Evolutionary conservation across 805 yeast species (phyloP), one percentile per base, ranked within the genome.

Genomic region (Grigorovia yakushimaensis): DNA sequence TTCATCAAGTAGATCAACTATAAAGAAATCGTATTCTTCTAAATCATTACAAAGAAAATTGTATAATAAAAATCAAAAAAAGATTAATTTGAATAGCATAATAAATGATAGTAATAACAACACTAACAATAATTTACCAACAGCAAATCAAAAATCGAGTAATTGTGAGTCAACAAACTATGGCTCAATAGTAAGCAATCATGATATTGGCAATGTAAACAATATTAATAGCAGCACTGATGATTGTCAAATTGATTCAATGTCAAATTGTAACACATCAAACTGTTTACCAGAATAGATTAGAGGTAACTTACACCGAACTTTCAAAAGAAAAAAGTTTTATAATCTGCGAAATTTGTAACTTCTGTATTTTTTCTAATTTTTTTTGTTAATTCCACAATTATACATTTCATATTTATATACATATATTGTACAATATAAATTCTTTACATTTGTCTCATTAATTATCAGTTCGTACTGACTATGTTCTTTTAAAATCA

Each of bases 221-320:
- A 11, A 11, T n/a, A 33, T 13, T 4, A 33, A 33, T 33, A 33
- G 7, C 3, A 8, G 15, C 11, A 33, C n/a, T 33, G 37, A 33
- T 5, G 61, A 65, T 18, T 77, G 82, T 58, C 63, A 74, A 22
- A 72, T 76, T 23, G 81, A 77, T 54, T 73, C 73, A n/a, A 72
- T 73, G 23, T 71, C 73, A 18, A 73, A 75, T 43, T 77, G 82
- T 57, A 73, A 75, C 47, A 62, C 78, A 2, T 63, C 64, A 37
- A 66, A 63, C 41, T 77, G 81, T 59, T 51, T 74, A 21, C 54
- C 54, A 44, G 44, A 53, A 33, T 33, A n/a, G 9, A 10, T 27
- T 27, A 4, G 13, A 27, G 33, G n/a, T n/a, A n/a, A n/a, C n/a
- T n/a, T n/a, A n/a, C n/a, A n/a, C n/a, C n/a, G n/a, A n/a, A n/a